Conservation (phyloP, 768 basidiomycete genomes). For the Mycena venus region DNA sequence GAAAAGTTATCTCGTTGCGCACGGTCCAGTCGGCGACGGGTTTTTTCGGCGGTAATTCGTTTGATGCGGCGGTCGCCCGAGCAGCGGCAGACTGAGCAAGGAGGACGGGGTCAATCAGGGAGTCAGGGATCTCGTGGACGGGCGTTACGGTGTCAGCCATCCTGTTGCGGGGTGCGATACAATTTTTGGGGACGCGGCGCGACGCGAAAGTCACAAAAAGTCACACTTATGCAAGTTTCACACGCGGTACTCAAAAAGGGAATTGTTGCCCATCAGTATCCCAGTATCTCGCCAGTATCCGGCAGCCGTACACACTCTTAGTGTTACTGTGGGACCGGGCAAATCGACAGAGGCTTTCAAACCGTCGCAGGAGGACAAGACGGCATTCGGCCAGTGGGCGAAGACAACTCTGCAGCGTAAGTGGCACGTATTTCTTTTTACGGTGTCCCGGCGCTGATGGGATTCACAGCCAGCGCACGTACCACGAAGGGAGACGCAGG, state of each 20-base stretch:
- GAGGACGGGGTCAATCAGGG: not conserved
- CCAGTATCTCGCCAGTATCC: not conserved
- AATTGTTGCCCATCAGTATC: not conserved
- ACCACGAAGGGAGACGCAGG: too few relatives aligned
- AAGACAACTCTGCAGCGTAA: too few relatives aligned
- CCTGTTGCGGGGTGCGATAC: too few relatives aligned
- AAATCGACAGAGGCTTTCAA: too few relatives aligned
- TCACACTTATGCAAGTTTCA: not conserved
- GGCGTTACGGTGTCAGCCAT: too few relatives aligned
- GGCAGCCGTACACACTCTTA: not conserved
- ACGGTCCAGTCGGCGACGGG: not conserved
- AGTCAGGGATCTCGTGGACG: not conserved
- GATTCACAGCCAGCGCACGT: too few relatives aligned
- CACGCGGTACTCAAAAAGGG: not conserved
- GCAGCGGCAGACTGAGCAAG: not conserved
- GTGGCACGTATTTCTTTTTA: too few relatives aligned
- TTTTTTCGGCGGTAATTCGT: not conserved
- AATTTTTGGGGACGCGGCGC: not conserved
- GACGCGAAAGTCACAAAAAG: constrained; percentile 7
- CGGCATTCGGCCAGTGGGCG: too few relatives aligned
- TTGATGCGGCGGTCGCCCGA: not conserved
- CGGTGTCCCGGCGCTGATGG: too few relatives aligned
- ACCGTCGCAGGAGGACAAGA: too few relatives aligned
- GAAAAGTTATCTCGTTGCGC: not conserved
- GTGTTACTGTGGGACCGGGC: too few relatives aligned